Evolutionary conservation across 176 grass and related monocot species (phyloP).

Genomic region (Aechmea fasciata): DNA sequence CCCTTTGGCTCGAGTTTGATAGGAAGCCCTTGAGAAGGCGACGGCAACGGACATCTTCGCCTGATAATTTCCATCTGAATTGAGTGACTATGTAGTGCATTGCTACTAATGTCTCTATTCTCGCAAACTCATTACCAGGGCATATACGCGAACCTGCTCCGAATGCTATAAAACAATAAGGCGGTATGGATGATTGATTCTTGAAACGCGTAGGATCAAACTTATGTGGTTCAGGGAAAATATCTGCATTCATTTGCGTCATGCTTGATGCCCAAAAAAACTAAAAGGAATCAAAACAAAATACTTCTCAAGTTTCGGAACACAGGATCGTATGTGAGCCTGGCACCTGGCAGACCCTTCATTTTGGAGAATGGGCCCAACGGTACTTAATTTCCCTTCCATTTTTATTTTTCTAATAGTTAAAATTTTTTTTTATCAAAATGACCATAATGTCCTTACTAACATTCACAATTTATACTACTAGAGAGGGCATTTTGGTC

Average conservation of each 20-base stretch:
- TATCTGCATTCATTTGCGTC: slow-evolving; percentile 14
- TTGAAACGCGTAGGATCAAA: slow-evolving; percentile 26
- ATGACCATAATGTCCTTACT: too few species aligned
- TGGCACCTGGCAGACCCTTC: too few species aligned
- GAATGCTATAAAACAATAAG: slow-evolving; percentile 24
- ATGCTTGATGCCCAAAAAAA: slow-evolving; percentile 3
- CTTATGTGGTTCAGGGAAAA: slow-evolving; percentile 29
- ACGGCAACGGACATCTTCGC: neutral
- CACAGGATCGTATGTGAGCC: too few species aligned
- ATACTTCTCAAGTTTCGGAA: too few species aligned
- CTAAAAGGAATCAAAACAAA: neutral
- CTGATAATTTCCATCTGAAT: neutral
- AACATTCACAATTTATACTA: too few species aligned
- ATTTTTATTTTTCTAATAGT: too few species aligned
- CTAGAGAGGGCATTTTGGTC: too few species aligned
- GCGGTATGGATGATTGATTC: slow-evolving; percentile 6
- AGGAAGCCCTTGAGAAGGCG: neutral
- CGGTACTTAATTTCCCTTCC: too few species aligned
- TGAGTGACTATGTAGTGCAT: neutral
- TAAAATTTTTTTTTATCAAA: too few species aligned
- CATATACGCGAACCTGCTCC: slow-evolving; percentile 23
- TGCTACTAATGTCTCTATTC: neutral
- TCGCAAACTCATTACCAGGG: slow-evolving; percentile 30
- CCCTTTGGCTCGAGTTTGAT: neutral
- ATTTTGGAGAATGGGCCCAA: too few species aligned